Evolutionary conservation across 2,329 filamentous ascomycete species (phyloP).

Genomic region (Ascochyta rabiei): DNA sequence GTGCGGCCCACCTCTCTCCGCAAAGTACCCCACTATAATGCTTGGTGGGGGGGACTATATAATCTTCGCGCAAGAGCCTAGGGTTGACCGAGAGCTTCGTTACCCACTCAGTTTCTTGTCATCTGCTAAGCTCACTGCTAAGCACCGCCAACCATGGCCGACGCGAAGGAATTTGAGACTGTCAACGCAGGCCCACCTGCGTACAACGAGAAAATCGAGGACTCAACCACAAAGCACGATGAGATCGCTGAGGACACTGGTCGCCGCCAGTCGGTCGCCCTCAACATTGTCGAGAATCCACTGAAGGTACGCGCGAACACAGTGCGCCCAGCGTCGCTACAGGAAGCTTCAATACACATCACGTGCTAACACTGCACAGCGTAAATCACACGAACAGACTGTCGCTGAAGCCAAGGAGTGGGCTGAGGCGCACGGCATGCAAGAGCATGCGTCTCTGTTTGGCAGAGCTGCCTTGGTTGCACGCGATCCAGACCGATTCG

Average conservation of each 20-base stretch:
- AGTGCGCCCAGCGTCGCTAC: background rate
- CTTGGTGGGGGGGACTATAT: conserved; percentile 10
- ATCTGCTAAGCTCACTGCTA: conserved; percentile 10
- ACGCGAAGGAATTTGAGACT: conserved; percentile 12
- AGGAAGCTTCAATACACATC: conserved; percentile 13
- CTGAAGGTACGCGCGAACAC: conserved; percentile 45
- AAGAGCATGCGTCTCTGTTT: conserved; percentile 64
- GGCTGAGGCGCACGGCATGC: conserved; percentile 63
- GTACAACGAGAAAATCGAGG: conserved; percentile 15
- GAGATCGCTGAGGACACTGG: conserved; percentile 18
- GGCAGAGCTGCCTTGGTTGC: conserved; percentile 75
- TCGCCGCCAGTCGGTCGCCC: conserved; percentile 50
- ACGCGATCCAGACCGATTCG: conserved; percentile 69
- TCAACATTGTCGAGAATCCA: conserved; percentile 57
- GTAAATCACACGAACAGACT: conserved; percentile 58
- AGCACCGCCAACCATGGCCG: conserved; percentile 17
- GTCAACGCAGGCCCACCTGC: background rate
- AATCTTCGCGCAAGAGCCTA: conserved; percentile 10
- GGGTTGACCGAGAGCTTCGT: conserved; percentile 7
- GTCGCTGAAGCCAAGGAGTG: conserved; percentile 66
- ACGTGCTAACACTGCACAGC: conserved; percentile 42
- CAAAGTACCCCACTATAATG: conserved; percentile 12
- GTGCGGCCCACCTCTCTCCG: conserved; percentile 3
- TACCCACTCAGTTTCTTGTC: conserved; percentile 13
- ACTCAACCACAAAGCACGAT: conserved; percentile 12